Evolutionary conservation across 78 protist species (phyloP).

Genomic region (Protostelium mycophagum): DNA sequence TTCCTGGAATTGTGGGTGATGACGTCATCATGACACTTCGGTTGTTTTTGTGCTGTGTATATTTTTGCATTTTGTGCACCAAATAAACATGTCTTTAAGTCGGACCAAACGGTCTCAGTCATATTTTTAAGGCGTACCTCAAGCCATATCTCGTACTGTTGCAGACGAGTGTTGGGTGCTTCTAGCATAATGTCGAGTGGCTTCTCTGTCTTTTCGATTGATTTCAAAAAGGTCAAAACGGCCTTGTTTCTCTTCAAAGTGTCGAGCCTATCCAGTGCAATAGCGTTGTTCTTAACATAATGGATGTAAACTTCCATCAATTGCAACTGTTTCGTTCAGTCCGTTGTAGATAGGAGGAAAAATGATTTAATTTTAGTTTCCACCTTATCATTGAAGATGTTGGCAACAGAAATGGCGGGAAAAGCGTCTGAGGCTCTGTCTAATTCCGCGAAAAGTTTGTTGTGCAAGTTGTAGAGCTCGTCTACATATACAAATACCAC

Average conservation of each 20-base stretch:
- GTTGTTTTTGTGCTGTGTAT: no score
- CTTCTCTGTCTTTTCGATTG: neutral
- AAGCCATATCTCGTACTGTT: neutral
- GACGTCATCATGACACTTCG: no score
- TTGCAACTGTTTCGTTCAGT: neutral
- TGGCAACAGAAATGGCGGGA: neutral
- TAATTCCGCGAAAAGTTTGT: neutral
- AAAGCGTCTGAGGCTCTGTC: neutral
- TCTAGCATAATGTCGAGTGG: neutral
- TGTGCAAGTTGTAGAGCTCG: neutral
- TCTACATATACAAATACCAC: neutral
- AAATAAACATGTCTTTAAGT: neutral
- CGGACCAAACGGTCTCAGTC: neutral
- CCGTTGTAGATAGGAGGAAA: neutral
- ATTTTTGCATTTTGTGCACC: no score
- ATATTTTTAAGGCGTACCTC: neutral
- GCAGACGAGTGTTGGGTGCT: neutral
- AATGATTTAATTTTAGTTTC: no score
- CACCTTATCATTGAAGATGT: neutral
- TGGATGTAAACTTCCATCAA: neutral
- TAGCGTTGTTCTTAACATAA: neutral
- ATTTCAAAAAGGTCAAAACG: neutral
- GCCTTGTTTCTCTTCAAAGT: neutral
- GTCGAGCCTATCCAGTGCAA: neutral
- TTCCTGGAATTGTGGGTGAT: no score